phyloP scores from a whole-genome alignment of 371 early-diverging fungal genomes.

The Rhizopus sp. region DNA sequence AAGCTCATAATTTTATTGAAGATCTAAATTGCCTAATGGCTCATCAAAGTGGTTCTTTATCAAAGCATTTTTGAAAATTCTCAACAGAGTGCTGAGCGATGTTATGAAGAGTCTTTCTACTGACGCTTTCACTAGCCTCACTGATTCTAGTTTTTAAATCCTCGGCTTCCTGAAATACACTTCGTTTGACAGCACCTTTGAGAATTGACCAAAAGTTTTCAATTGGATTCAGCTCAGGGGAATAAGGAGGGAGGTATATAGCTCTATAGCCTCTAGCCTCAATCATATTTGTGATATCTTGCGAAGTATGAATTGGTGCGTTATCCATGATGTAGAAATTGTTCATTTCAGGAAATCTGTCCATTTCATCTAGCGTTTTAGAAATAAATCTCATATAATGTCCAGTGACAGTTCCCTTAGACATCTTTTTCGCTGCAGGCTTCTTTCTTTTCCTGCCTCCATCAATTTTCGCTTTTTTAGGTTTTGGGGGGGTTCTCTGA shows the following conservation, averaged over 20 bases:
- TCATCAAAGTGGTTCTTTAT: conserved; percentile 17
- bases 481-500: not conserved
- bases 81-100: conserved; percentile 16
- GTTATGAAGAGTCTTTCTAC: too few species aligned
- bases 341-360: conserved; percentile 12
- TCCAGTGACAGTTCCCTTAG: conserved; percentile 10
- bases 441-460: conserved; percentile 7
- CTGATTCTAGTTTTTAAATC: conserved; percentile 16
- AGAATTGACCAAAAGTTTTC: conserved; percentile 22
- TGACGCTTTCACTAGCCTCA: conserved; percentile 14
- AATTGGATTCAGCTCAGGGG: conserved; percentile 13
- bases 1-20: too few species aligned
- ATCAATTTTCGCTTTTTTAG: conserved; percentile 7
- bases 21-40: not conserved
- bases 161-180: conserved; percentile 8
- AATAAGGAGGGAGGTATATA: conserved; percentile 10
- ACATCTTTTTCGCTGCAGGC: not conserved
- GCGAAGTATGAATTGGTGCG: conserved; percentile 20
- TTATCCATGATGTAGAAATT: conserved; percentile 19
- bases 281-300: conserved; percentile 7
- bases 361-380: conserved; percentile 9
- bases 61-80: conserved; percentile 16
- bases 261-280: conserved; percentile 17
- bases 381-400: conserved; percentile 10
- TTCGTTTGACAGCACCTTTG: conserved; percentile 29